Evolutionary conservation across 768 basidiomycete species (phyloP).

Genomic region (Amanita polypyramis): DNA sequence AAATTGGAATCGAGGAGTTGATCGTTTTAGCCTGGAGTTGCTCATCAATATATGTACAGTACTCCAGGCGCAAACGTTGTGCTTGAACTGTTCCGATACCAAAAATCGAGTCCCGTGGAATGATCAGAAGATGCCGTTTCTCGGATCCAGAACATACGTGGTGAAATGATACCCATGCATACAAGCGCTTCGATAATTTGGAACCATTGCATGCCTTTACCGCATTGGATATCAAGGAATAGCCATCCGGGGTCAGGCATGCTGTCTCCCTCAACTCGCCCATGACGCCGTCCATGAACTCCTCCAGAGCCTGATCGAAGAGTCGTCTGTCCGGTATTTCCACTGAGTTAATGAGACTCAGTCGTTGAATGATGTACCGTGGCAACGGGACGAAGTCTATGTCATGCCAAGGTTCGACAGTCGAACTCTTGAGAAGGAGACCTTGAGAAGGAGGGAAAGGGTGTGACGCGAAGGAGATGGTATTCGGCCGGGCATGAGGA

Average conservation of each 20-base stretch:
- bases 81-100: slow-evolving; percentile 37
- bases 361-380: slow-evolving; percentile 39
- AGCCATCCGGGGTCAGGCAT: slow-evolving; percentile 42
- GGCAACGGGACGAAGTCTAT: slow-evolving; percentile 53
- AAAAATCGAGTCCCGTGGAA: slow-evolving; percentile 52
- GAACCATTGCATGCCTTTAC: slow-evolving; percentile 31
- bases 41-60: slow-evolving; percentile 24
- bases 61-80: slow-evolving; percentile 38
- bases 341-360: slow-evolving; percentile 39
- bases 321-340: slow-evolving; percentile 50
- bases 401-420: slow-evolving; percentile 50
- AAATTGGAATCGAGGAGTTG: neutral
- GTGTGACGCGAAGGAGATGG: slow-evolving; percentile 35
- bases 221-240: slow-evolving; percentile 38
- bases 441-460: slow-evolving; percentile 27
- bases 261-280: slow-evolving; percentile 51
- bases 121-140: slow-evolving; percentile 44
- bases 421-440: slow-evolving; percentile 26
- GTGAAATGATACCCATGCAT: slow-evolving; percentile 48
- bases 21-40: slow-evolving; percentile 4
- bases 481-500: slow-evolving; percentile 13
- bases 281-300: slow-evolving; percentile 41
- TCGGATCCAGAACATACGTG: slow-evolving; percentile 53
- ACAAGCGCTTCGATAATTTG: slow-evolving; percentile 26
- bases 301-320: slow-evolving; percentile 39